phyloP scores from a whole-genome alignment of 192 early-diverging fungal species.

The Coemansia sp. region DNA sequence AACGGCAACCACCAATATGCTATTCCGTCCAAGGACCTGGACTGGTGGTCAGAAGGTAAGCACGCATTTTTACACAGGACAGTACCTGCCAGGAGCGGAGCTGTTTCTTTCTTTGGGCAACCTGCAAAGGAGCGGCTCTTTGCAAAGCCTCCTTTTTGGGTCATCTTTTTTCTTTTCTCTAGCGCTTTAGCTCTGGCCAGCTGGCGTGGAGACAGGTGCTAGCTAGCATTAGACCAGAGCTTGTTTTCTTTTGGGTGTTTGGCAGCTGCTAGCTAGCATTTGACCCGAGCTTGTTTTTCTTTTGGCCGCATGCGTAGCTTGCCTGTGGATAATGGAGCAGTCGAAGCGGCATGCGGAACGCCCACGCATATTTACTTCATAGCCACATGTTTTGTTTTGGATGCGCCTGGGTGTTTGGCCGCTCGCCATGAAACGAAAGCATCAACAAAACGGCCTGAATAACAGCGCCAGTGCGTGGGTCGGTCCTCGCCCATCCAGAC shows the following conservation, averaged over 20 bases:
- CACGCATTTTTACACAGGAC: conserved; percentile 1
- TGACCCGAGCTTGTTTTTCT: conserved; percentile 13
- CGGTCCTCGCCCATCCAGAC: neutral
- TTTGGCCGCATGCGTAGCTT: conserved; percentile 4
- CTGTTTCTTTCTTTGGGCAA: neutral
- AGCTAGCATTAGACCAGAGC: neutral
- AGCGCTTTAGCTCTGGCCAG: neutral
- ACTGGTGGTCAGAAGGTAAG: conserved; percentile 58
- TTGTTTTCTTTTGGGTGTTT: conserved; percentile 12
- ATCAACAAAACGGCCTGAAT: conserved; percentile 4
- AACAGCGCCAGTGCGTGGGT: neutral
- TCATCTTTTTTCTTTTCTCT: neutral
- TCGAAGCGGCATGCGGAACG: neutral
- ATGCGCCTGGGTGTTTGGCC: neutral
- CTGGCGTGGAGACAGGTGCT: neutral
- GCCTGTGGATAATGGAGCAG: conserved; percentile 3
- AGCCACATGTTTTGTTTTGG: conserved; percentile 20
- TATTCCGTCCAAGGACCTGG: conserved; percentile 51
- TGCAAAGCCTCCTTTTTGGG: conserved; percentile 21
- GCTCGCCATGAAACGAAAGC: conserved; percentile 6
- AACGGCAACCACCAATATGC: conserved; percentile 26
- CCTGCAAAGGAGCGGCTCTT: neutral
- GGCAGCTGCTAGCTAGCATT: neutral
- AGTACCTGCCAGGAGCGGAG: neutral
- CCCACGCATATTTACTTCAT: conserved; percentile 3